Conservation (phyloP, 345 rosid species). For the Eutrema japonicum region DNA sequence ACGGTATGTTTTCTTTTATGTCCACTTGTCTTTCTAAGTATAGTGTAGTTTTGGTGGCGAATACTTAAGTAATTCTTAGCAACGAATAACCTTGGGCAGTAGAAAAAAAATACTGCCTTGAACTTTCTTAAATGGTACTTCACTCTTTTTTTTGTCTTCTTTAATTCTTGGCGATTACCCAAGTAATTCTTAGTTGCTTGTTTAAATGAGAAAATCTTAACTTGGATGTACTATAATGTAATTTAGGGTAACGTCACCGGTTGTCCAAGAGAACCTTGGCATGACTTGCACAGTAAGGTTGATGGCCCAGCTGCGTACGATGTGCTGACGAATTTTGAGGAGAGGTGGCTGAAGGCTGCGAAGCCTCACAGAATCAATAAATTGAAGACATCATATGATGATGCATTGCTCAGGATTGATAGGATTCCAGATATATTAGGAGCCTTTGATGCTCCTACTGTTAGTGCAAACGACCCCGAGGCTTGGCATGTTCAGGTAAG, state of each 20-base stretch:
- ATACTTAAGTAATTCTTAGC: background rate
- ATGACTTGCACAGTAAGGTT: slow-evolving; percentile 88
- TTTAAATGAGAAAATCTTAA: background rate
- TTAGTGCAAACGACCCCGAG: slow-evolving; percentile 62
- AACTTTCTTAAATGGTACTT: background rate
- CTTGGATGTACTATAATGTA: background rate
- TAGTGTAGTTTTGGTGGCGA: background rate
- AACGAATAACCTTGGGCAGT: background rate
- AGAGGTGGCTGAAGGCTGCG: slow-evolving; percentile 87
- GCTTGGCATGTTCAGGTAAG: slow-evolving; percentile 94
- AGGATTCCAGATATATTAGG: slow-evolving; percentile 85
- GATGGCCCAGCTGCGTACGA: slow-evolving; percentile 99
- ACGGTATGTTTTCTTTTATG: too few relatives aligned
- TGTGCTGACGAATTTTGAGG: slow-evolving; percentile 88
- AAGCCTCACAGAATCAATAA: slow-evolving; percentile 82
- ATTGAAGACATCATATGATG: slow-evolving; percentile 73
- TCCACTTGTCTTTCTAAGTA: slow-evolving; percentile 13
- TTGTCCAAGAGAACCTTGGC: slow-evolving; percentile 97
- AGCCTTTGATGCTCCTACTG: slow-evolving; percentile 56
- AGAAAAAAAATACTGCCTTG: background rate
- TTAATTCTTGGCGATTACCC: background rate
- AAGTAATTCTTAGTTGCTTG: background rate
- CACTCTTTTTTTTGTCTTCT: slow-evolving; percentile 12
- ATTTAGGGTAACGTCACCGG: slow-evolving; percentile 68
- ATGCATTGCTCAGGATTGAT: slow-evolving; percentile 74